These are phyloP conservation scores for Agaricus subrufescens DNA, from an alignment of 768 basidiomycete genomes.

Conservation along the genomic window DNA sequence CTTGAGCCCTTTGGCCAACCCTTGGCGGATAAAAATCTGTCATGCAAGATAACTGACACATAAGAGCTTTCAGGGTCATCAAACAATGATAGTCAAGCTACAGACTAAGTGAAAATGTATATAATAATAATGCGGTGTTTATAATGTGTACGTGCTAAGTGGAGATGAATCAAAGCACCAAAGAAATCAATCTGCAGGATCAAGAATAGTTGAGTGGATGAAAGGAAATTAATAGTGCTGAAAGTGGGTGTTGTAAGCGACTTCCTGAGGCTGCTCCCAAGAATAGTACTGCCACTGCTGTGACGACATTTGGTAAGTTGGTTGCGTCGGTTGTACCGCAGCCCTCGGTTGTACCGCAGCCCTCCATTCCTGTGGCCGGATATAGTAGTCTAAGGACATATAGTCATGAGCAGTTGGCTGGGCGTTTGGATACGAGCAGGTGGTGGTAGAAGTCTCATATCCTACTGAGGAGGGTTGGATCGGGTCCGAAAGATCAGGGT, in stretches of 20 bases:
- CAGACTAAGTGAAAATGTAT: neutral
- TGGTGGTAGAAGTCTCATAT: neutral
- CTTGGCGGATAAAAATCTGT: conserved; percentile 31
- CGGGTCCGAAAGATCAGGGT: neutral
- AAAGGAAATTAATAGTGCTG: conserved; percentile 3
- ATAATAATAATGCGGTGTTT: neutral
- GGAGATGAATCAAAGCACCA: neutral
- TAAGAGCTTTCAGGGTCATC: conserved; percentile 24
- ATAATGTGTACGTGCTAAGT: neutral
- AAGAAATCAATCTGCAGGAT: neutral
- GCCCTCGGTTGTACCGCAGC: neutral
- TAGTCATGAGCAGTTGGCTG: neutral
- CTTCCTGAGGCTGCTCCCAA: conserved; percentile 2
- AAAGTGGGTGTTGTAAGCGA: neutral
- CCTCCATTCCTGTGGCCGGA: neutral
- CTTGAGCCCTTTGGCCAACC: too few relatives aligned
- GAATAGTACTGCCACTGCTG: conserved; percentile 9
- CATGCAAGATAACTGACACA: conserved; percentile 56
- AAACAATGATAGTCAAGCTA: neutral
- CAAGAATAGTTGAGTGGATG: neutral
- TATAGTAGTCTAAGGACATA: neutral
- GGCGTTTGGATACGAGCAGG: neutral
- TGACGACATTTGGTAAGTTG: neutral
- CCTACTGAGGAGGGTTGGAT: neutral
- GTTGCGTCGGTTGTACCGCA: neutral